These are phyloP conservation scores for Ustilago bromivora DNA, from an alignment of 1,284 basidiomycete species.

Conservation along the genomic window DNA sequence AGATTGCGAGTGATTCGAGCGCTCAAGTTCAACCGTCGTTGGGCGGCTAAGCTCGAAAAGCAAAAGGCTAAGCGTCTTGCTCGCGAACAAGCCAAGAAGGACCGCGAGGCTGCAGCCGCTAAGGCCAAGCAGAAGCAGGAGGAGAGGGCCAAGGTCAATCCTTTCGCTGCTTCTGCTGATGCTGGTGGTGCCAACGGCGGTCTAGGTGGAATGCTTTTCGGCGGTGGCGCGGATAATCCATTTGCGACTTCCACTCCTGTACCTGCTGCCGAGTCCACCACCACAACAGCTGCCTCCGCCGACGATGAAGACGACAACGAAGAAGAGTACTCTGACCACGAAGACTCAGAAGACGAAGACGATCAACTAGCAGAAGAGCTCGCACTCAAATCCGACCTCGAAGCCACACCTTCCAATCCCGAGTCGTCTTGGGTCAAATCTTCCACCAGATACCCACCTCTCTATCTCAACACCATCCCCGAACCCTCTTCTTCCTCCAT, in stretches of 20 bases:
- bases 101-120: constrained; percentile 39
- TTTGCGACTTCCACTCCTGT: constrained; percentile 36
- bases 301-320: not conserved
- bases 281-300: not conserved
- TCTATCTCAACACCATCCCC: constrained; percentile 65
- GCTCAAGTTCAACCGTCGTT: constrained; percentile 64
- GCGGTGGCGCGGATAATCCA: constrained; percentile 47
- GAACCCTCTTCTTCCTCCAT: constrained; percentile 57
- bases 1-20: constrained; percentile 65
- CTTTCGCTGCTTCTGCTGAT: constrained; percentile 35
- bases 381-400: constrained; percentile 64
- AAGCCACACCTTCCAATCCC: constrained; percentile 14
- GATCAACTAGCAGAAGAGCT: constrained; percentile 65
- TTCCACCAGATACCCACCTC: constrained; percentile 47
- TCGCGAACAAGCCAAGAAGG: constrained; percentile 38
- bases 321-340: constrained; percentile 17
- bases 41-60: constrained; percentile 68
- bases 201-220: constrained; percentile 53
- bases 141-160: constrained; percentile 49
- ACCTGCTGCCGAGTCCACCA: constrained; percentile 4
- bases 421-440: constrained; percentile 53
- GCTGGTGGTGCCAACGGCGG: constrained; percentile 26
- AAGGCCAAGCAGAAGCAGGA: constrained; percentile 51
- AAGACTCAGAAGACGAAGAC: constrained; percentile 50
- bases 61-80: constrained; percentile 40